Base-by-base conservation (phyloP, 179 eudicot genomes). In the Corrigiola litoralis region DNA sequence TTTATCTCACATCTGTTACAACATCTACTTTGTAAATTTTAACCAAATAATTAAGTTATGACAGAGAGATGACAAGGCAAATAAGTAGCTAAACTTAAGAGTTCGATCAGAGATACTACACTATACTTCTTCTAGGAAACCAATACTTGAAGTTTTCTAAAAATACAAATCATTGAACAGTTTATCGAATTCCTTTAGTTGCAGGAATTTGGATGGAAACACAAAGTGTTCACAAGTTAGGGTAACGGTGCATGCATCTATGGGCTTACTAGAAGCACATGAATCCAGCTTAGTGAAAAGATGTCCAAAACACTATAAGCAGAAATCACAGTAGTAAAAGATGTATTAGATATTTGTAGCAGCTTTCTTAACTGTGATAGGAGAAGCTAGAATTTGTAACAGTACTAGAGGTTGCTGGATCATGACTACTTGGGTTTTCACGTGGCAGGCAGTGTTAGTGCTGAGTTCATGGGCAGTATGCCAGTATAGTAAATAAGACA, bases 391-490 rank as follows among this genome's bases (percentile, higher is more conserved):
- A 62, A 45, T 29, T 54, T 51, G 34, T 27, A 34, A 28, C 49
- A 56, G 25, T 17, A 36, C 36, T 51, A 49, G 36, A 36, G 34
- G 59, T 16, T 34, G 47, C 51, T 24, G 17, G 48, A 42, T 60
- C 64, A 60, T 27, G 67, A 58, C 20, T 9, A 44, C 33, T 65
- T 54, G 56, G 62, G 31, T 66, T 17, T 53, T 77, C 79, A 74
- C 74, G 74, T 67, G 81, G 72, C 45, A 60, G 67, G 67, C 61
- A 41, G 71, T 67, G 72, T 54, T 70, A 80, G 84, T 80, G 84
- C 74, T 68, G 31, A 80, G 79, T 74, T 74, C 79, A 80, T 80
- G 81, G 64, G 57, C n/a, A n/a, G 34, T 60, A 48, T 28, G 37
- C 14, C 65, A 50, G 59, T 40, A 52, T 37, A 36, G 27, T 28